Evolutionary conservation across 805 yeast genomes (phyloP).

Genomic region (Candida pini): DNA sequence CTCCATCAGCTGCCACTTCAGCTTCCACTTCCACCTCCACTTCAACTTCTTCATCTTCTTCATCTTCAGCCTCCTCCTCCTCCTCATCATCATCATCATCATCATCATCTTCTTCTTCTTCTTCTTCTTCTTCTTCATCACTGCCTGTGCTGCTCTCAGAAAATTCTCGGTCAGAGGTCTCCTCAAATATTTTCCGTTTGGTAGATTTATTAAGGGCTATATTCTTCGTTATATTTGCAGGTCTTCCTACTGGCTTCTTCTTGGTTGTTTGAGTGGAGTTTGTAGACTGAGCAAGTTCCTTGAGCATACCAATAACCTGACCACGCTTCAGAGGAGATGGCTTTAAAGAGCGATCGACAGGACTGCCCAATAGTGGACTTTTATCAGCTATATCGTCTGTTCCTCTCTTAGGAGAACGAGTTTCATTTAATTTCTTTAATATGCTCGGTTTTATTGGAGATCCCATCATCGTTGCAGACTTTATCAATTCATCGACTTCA

Average conservation of each 20-base stretch:
- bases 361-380: no score
- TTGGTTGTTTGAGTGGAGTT: neutral
- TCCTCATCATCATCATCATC: slow-evolving; percentile 5
- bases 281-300: no score
- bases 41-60: slow-evolving; percentile 1
- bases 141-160: neutral
- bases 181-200: slow-evolving; percentile 11
- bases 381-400: neutral
- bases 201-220: slow-evolving; percentile 21
- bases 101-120: slow-evolving; percentile 12
- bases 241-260: slow-evolving; percentile 1
- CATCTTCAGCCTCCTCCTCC: slow-evolving; percentile 6
- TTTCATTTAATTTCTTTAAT: slow-evolving; percentile 13
- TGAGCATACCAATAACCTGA: no score
- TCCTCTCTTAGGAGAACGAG: slow-evolving; percentile 15
- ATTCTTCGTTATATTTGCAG: slow-evolving; percentile 22
- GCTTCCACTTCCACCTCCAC: slow-evolving; percentile 5
- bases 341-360: no score
- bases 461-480: slow-evolving; percentile 24
- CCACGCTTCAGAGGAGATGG: no score
- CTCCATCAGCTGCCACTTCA: slow-evolving; percentile 2
- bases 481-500: slow-evolving; percentile 27
- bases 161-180: slow-evolving; percentile 9
- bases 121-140: slow-evolving; percentile 6
- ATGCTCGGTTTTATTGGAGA: slow-evolving; percentile 3